Conservation (phyloP, 2,329 filamentous ascomycete genomes). For the Pseudogymnoascus sp. region DNA sequence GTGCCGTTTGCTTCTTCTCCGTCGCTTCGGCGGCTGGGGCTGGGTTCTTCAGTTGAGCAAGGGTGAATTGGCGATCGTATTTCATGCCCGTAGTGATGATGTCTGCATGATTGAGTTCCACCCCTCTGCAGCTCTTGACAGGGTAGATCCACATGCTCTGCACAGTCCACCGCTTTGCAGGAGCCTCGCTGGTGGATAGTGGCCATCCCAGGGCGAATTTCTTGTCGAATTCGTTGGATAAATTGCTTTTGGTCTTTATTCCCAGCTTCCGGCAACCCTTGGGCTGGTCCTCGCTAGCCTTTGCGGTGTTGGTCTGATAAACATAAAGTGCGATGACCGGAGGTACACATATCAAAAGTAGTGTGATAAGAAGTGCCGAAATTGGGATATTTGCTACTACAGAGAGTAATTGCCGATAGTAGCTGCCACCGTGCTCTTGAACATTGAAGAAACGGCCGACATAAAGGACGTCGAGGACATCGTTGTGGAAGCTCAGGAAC, state of each 20-base stretch:
- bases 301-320: slow-evolving; percentile 26
- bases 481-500: background rate
- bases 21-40: slow-evolving; percentile 25
- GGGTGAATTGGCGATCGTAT: slow-evolving; percentile 75
- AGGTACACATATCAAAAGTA: slow-evolving; percentile 25
- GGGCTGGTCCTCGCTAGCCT: slow-evolving; percentile 28
- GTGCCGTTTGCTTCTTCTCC: slow-evolving; percentile 31
- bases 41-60: slow-evolving; percentile 57
- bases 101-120: slow-evolving; percentile 59
- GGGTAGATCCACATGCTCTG: slow-evolving; percentile 75
- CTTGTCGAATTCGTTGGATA: slow-evolving; percentile 46
- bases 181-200: slow-evolving; percentile 28
- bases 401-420: slow-evolving; percentile 22
- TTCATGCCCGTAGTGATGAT: slow-evolving; percentile 62
- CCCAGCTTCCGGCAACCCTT: slow-evolving; percentile 46
- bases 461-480: background rate
- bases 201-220: slow-evolving; percentile 35
- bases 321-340: slow-evolving; percentile 26
- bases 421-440: slow-evolving; percentile 21
- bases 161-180: slow-evolving; percentile 36
- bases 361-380: slow-evolving; percentile 23
- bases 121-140: slow-evolving; percentile 70
- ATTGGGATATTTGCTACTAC: slow-evolving; percentile 24
- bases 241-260: slow-evolving; percentile 39
- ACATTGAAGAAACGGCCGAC: slow-evolving; percentile 6